phyloP scores from a whole-genome alignment of 768 basidiomycete genomes.

The Cystobasidium tubakii region DNA sequence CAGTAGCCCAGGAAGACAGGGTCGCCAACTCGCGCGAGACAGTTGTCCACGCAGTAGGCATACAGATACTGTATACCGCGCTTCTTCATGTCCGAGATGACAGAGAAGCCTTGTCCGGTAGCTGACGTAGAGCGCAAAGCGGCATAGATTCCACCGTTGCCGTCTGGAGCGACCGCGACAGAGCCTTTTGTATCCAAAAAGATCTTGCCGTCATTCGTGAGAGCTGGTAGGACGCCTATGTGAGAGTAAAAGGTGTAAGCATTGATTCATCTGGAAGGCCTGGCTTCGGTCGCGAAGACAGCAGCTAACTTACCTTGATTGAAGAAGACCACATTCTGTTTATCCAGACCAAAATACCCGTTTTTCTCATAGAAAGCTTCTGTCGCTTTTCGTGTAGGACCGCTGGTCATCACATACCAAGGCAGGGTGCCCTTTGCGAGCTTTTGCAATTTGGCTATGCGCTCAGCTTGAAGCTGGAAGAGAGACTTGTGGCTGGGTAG shows the following conservation, averaged over 20 bases:
- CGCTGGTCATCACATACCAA: conserved; percentile 99
- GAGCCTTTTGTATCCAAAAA: conserved; percentile 70
- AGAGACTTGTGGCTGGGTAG: conserved; percentile 86
- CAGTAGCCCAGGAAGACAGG: conserved; percentile 94
- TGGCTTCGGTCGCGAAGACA: too few relatives aligned
- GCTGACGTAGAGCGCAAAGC: conserved; percentile 62
- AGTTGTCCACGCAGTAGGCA: conserved; percentile 97
- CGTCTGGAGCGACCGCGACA: conserved; percentile 93
- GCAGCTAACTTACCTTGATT: conserved; percentile 69
- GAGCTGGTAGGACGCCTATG: conserved; percentile 88
- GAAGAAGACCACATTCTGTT: conserved; percentile 80
- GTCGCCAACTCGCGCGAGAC: conserved; percentile 92
- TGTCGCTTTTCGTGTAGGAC: conserved; percentile 82
- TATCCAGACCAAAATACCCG: conserved; percentile 71
- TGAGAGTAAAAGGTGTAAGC: background rate
- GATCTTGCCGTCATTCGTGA: conserved; percentile 88
- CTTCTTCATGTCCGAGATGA: conserved; percentile 71
- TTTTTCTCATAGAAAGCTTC: conserved; percentile 74
- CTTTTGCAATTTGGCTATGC: conserved; percentile 78
- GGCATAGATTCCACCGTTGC: conserved; percentile 94
- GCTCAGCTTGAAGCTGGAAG: conserved; percentile 96
- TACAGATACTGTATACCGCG: conserved; percentile 83
- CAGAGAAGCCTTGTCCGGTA: conserved; percentile 58
- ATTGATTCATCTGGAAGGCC: background rate
- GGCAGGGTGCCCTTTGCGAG: conserved; percentile 61